Base-by-base conservation (phyloP, 768 basidiomycete species). In the Phlegmacium glaucopus region DNA sequence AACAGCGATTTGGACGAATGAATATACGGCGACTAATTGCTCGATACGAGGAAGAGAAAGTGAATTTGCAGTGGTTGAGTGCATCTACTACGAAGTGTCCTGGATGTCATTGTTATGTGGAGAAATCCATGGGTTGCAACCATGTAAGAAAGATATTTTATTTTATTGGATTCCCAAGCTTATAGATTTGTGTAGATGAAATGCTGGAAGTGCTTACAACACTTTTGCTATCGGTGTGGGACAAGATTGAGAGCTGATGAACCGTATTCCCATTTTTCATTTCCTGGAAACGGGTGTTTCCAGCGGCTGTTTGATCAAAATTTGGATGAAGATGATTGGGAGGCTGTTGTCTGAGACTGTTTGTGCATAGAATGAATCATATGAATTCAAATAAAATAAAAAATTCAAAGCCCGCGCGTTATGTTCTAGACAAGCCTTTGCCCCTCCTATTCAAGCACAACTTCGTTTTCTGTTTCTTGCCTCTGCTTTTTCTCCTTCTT, bases 141-240 rank as follows among this genome's bases (percentile, higher is more conserved):
- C 93, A 95, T 68, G 91, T 92, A 69, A 51, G 84, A 70, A 49
- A 35, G 37, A 7, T 16, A 4, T 39, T 44, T 37, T 39, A 42
- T 34, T 35, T 45, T 42, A 42, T 17, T 54, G 58, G 28, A 22
- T 32, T 40, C 36, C 29, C 54, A 45, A 57, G 11, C 30, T 12
- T 32, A 16, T 48, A 40, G 50, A 44, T 8, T 36, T 50, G 11
- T 44, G 30, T 34, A 89, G 87, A 90, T 90, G 87, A 86, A 79
- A 6, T 91, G 86, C 57, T 66, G 71, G n/a, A 84, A 80, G 54
- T 93, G 90, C 64, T 58, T 65, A 26, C 72, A 79, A 42, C 90
- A 93, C 59, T 93, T 90, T 58, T 93, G 90, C 70, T 92, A 88
- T 57, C 77, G 83, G 5, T 92, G 90, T 60, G 90, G 86, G 4